Base-by-base conservation (phyloP, 805 yeast species). In the Sungouiozyma ichnusensis region DNA sequence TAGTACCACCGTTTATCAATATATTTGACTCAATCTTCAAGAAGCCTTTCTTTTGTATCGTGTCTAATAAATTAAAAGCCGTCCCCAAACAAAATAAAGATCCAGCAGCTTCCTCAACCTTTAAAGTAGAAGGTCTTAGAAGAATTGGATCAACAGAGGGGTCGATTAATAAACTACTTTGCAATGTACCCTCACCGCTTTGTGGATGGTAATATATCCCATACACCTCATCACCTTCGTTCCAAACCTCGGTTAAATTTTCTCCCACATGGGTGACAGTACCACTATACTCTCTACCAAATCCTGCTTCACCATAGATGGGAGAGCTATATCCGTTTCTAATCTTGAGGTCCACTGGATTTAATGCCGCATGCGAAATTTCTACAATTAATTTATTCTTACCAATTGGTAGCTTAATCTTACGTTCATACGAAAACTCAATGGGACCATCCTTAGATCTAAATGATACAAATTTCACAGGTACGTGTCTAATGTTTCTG, bases 221-320 rank as follows among this genome's bases (percentile, higher is more conserved):
- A 55, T 77, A 73, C 0, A 83, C 86, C 34, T 68, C 69, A 49
- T 77, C 83, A 33, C 88, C 90, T 18, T 65, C 73, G 7, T 58
- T 60, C 63, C 66, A 79, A 20, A 53, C 48, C 9, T 50, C 47
- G 4, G 17, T 24, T 29, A 66, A 51, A n/a, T 64, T 63, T 11
- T 58, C 53, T 7, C 90, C 90, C 16, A 78, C 75, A 20, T 71
- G 69, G 3, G 67, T 66, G 20, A 83, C 64, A 3, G 63, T 62
- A 17, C 94, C 94, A 18, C 77, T 64, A 57, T 73, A 83, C 48
- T 81, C 88, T 50, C 81, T 73, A 1, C 92, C 92, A 20, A 80
- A 57, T 6, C 88, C 87, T 48, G 76, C 71, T 44, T 71, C 74
- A 34, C 76, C 73, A 42, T 68, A 71, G 40, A 75, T 59, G 46